These are phyloP conservation scores for Teratosphaeria pseudoeucalypti DNA, from an alignment of 2,329 filamentous ascomycete genomes.

Conservation along the genomic window DNA sequence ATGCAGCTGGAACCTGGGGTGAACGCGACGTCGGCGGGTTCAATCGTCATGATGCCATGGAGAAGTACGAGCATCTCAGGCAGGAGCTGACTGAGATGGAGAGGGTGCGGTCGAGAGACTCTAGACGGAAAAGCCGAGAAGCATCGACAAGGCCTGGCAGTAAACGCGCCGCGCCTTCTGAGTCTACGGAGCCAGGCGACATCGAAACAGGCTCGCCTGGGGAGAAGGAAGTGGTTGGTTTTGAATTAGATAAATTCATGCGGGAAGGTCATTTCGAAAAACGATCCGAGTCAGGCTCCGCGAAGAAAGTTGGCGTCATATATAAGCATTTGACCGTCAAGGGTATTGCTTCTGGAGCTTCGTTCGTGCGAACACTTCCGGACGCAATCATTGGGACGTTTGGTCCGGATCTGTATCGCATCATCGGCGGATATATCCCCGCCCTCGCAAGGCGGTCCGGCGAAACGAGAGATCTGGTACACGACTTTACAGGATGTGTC, in stretches of 20 bases:
- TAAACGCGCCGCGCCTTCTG: conserved; percentile 4
- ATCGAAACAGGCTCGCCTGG: conserved; percentile 32
- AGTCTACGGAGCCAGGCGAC: conserved; percentile 23
- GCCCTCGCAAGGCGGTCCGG: conserved; percentile 39
- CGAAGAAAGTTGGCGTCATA: conserved; percentile 68
- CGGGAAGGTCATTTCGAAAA: conserved; percentile 67
- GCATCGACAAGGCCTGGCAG: conserved; percentile 16
- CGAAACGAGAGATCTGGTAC: conserved; percentile 46
- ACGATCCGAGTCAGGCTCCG: conserved; percentile 53
- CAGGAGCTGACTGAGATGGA: conserved; percentile 46
- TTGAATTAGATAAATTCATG: conserved; percentile 60
- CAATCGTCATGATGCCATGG: conserved; percentile 44
- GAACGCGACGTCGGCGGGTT: conserved; percentile 48
- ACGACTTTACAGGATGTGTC: conserved; percentile 58
- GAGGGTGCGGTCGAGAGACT: conserved; percentile 28
- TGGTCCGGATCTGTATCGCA: conserved; percentile 63
- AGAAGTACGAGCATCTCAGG: conserved; percentile 49
- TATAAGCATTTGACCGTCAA: conserved; percentile 69
- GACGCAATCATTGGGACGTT: conserved; percentile 68
- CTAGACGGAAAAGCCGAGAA: conserved; percentile 8
- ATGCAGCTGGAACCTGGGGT: conserved; percentile 47
- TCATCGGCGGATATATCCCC: conserved; percentile 48
- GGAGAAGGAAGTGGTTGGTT: conserved; percentile 41
- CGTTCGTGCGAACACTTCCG: conserved; percentile 62
- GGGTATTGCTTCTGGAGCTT: conserved; percentile 55